Percentiles rank a stretch among this genome's conserved stretches.
Evolutionary conservation across 2,329 filamentous ascomycete species (phyloP).

Genomic region (Clarireedia paspali): DNA sequence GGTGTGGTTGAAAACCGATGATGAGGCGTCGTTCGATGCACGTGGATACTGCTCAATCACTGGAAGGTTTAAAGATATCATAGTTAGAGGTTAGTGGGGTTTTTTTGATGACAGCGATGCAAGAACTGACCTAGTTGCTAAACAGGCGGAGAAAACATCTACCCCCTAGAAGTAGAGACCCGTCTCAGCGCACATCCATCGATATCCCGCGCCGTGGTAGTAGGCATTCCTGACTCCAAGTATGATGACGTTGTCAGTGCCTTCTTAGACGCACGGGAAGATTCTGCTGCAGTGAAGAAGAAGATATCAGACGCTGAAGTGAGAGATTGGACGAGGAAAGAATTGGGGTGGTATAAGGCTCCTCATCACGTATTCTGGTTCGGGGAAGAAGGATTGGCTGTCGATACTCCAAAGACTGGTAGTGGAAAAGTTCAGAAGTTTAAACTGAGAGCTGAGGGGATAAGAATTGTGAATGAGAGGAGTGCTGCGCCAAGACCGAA

Average conservation of each 20-base stretch:
- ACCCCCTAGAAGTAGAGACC: constrained; percentile 64
- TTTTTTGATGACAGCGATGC: not conserved
- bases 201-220: constrained; percentile 51
- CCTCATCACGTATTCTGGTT: constrained; percentile 72
- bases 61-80: constrained; percentile 62
- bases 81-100: constrained; percentile 44
- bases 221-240: constrained; percentile 53
- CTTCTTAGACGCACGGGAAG: constrained; percentile 55
- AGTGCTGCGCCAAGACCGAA: not conserved
- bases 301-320: constrained; percentile 52
- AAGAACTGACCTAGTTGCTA: not conserved
- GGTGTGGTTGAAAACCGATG: constrained; percentile 46
- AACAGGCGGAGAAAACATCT: constrained; percentile 43
- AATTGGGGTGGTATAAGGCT: constrained; percentile 59
- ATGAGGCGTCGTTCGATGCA: constrained; percentile 43
- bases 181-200: constrained; percentile 50
- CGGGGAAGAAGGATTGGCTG: constrained; percentile 43
- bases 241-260: constrained; percentile 62
- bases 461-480: constrained; percentile 15
- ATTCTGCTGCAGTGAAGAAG: constrained; percentile 45
- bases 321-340: constrained; percentile 53
- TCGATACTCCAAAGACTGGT: constrained; percentile 55
- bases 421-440: constrained; percentile 65
- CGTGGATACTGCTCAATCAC: constrained; percentile 47
- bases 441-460: constrained; percentile 16